These are phyloP conservation scores for Brassica incana DNA, from an alignment of 345 rosid genomes.

Conservation along the genomic window DNA sequence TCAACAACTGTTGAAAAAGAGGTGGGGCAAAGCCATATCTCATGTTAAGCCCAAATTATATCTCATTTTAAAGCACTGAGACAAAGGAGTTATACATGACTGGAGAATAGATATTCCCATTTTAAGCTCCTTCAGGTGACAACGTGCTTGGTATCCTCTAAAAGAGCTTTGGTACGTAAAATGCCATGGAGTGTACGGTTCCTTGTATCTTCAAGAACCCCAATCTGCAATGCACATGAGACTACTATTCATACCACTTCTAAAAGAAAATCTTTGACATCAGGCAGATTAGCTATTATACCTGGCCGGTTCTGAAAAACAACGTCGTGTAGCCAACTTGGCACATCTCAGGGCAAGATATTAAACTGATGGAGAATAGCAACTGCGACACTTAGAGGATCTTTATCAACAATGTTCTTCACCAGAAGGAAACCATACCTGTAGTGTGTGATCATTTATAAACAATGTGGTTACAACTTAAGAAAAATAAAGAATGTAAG, in stretches of 20 bases:
- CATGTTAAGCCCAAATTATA: not conserved
- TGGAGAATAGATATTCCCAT: slow-evolving; percentile 68
- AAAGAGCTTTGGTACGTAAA: slow-evolving; percentile 94
- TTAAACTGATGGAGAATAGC: slow-evolving; percentile 98
- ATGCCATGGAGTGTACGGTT: slow-evolving; percentile 96
- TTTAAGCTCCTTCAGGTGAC: slow-evolving; percentile 56
- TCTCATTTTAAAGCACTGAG: not conserved
- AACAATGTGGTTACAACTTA: not conserved
- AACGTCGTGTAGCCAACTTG: slow-evolving; percentile 98
- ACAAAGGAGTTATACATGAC: slow-evolving; percentile 60
- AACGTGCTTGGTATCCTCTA: slow-evolving; percentile 89
- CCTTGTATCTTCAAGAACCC: slow-evolving; percentile 95
- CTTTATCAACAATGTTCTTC: slow-evolving; percentile 76
- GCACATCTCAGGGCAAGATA: slow-evolving; percentile 94
- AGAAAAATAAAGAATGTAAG: slow-evolving; percentile 3
- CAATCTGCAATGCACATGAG: slow-evolving; percentile 63
- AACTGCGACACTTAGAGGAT: slow-evolving; percentile 92
- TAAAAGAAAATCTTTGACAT: slow-evolving; percentile 10
- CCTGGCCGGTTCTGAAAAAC: slow-evolving; percentile 98
- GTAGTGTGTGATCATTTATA: slow-evolving; percentile 28
- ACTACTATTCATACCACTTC: slow-evolving; percentile 1
- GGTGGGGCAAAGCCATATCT: slow-evolving; percentile 18
- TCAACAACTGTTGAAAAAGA: slow-evolving; percentile 55
- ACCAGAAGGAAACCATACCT: slow-evolving; percentile 97
- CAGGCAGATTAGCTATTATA: slow-evolving; percentile 32